Evolutionary conservation across 2,329 filamentous ascomycete genomes (phyloP).

Genomic region (Penicillium sp.): DNA sequence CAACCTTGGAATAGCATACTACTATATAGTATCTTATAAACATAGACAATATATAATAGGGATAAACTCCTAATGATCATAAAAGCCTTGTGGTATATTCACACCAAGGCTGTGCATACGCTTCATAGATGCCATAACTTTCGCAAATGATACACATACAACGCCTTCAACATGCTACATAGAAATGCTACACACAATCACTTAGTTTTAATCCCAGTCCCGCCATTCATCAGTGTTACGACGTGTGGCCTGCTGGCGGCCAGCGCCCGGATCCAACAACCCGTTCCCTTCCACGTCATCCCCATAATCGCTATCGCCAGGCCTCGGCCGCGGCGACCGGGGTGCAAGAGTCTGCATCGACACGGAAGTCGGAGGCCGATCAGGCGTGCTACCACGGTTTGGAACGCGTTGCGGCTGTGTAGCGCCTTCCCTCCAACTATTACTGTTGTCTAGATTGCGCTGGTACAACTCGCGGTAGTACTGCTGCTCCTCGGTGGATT

Average conservation of each 20-base stretch:
- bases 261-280: constrained; percentile 22
- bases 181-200: constrained; percentile 17
- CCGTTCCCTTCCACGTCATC: constrained; percentile 28
- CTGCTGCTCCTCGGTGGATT: constrained; percentile 32
- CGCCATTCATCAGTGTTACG: constrained; percentile 40
- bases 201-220: constrained; percentile 39
- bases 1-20: too few species aligned
- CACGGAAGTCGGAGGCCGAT: constrained; percentile 41
- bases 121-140: neutral
- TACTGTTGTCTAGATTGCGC: constrained; percentile 36
- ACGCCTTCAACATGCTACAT: constrained; percentile 4
- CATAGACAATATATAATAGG: neutral
- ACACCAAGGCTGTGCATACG: neutral
- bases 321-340: constrained; percentile 38
- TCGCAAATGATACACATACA: constrained; percentile 7
- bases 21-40: neutral
- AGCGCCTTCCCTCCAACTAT: constrained; percentile 26
- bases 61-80: neutral
- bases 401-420: constrained; percentile 24
- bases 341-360: constrained; percentile 46
- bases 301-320: constrained; percentile 38
- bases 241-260: constrained; percentile 6
- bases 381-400: constrained; percentile 22
- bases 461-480: constrained; percentile 38
- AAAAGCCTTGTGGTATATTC: neutral